A percentile compares a stretch with the other conserved stretches of the same genome.
These are phyloP conservation scores for Quercus tomentella DNA, from an alignment of 331 rosid species.

Conservation along the genomic window DNA sequence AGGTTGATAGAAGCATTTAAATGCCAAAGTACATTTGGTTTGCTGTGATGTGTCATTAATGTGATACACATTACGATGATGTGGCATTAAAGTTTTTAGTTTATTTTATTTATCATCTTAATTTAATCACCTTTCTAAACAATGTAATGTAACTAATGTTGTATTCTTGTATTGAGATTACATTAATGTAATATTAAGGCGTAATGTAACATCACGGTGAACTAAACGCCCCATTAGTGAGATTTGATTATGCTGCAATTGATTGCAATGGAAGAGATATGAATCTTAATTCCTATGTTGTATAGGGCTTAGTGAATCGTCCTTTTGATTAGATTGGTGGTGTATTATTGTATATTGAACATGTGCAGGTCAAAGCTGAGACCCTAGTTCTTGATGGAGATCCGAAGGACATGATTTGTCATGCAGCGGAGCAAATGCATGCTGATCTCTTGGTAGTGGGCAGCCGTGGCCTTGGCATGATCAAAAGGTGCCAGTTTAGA, in stretches of 20 bases:
- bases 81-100: no score
- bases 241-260: no score
- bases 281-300: not conserved
- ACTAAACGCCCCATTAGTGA: no score
- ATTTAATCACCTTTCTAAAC: accelerated
- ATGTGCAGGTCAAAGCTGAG: constrained; percentile 50
- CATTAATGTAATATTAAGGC: no score
- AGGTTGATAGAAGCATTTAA: no score
- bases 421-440: constrained; percentile 53
- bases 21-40: no score
- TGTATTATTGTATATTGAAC: not conserved
- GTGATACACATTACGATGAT: no score
- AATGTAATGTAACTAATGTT: no score
- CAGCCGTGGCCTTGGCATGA: constrained; percentile 59
- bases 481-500: constrained; percentile 39
- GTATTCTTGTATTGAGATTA: no score
- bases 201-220: accelerated
- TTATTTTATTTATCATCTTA: no score
- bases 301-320: not conserved
- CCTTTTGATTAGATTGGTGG: not conserved
- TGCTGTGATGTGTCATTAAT: no score
- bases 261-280: no score
- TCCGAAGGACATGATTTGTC: constrained; percentile 62
- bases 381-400: constrained; percentile 47
- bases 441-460: constrained; percentile 54